Percentiles rank a stretch among this genome's conserved stretches.
Conservation (phyloP, 2,329 filamentous ascomycete species). For the Sphaerostilbella broomeana region DNA sequence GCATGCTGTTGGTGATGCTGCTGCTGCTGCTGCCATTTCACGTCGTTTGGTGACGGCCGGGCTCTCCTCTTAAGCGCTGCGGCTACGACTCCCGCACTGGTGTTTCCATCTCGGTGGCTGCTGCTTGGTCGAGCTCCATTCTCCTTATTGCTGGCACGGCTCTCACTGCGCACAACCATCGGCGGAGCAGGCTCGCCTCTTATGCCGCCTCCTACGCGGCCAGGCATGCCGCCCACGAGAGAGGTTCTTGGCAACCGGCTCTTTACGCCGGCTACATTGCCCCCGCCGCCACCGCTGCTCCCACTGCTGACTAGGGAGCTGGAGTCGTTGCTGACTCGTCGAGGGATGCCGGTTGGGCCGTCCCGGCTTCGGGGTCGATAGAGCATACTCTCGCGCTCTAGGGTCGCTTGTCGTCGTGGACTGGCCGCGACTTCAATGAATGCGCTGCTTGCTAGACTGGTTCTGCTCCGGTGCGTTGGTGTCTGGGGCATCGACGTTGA, state of each 20-base stretch:
- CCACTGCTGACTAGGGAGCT: conserved; percentile 20
- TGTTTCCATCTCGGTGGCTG: conserved; percentile 11
- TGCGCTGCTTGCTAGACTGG: conserved; percentile 32
- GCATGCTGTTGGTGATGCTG: no score
- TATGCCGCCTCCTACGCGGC: conserved; percentile 13
- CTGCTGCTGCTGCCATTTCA: conserved; percentile 10
- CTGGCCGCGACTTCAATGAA: conserved; percentile 49
- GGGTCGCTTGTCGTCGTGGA: conserved; percentile 33
- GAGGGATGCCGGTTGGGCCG: conserved; percentile 35
- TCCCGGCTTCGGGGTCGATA: conserved; percentile 39
- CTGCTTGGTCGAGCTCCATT: conserved; percentile 22
- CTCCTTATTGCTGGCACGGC: conserved; percentile 35
- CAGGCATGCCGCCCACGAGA: conserved; percentile 21
- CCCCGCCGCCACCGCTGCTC: conserved; percentile 4
- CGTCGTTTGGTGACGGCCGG: conserved; percentile 6
- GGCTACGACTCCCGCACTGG: conserved; percentile 2
- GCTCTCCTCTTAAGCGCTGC: conserved; percentile 8
- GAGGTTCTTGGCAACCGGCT: conserved; percentile 36
- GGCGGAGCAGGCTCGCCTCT: conserved; percentile 18
- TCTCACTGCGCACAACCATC: conserved; percentile 33
- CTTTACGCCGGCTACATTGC: conserved; percentile 21
- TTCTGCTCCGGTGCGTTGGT: conserved; percentile 39
- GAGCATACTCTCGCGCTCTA: conserved; percentile 36
- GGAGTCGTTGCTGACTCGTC: conserved; percentile 37
- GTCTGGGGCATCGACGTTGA: conserved; percentile 45